Conservation (phyloP, 139 green algal species). For the Tetradesmus obliquus region DNA sequence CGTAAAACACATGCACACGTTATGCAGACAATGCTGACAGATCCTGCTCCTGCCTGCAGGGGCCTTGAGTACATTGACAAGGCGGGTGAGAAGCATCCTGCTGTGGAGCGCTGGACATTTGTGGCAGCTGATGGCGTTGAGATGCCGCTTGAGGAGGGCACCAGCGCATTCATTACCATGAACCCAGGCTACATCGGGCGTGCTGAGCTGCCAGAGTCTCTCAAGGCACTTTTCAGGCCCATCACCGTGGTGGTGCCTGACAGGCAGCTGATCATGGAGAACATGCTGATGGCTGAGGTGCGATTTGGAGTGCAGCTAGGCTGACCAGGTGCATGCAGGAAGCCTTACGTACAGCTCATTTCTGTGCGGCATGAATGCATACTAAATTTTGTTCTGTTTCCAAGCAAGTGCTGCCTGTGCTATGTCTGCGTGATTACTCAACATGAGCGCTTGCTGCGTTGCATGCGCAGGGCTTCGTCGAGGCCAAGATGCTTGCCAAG, state of each 20-base stretch:
- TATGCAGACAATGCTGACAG: neutral
- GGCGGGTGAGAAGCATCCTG: conserved; percentile 70
- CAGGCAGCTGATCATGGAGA: conserved; percentile 90
- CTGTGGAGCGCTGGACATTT: conserved; percentile 82
- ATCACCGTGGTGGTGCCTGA: conserved; percentile 92
- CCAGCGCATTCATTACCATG: conserved; percentile 89
- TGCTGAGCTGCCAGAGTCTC: conserved; percentile 86
- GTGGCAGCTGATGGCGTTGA: conserved; percentile 84
- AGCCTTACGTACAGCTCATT: no score
- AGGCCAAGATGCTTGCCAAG: conserved; percentile 87
- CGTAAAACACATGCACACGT: neutral
- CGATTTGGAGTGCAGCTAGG: neutral
- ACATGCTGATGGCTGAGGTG: conserved; percentile 88
- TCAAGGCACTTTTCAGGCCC: conserved; percentile 88
- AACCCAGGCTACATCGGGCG: conserved; percentile 92
- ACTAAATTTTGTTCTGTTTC: neutral
- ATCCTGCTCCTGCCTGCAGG: neutral
- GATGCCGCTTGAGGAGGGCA: conserved; percentile 88
- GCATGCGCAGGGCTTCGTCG: conserved; percentile 76
- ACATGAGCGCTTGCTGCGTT: neutral
- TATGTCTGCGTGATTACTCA: no score
- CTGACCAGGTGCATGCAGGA: neutral
- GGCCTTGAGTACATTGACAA: conserved; percentile 90
- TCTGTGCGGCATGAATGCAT: neutral
- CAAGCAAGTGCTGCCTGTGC: neutral